A percentile compares a stretch with the other conserved stretches of the same genome.
These are phyloP conservation scores for Dothidotthia symphoricarpi DNA, from an alignment of 2,329 filamentous ascomycete genomes.

Conservation along the genomic window DNA sequence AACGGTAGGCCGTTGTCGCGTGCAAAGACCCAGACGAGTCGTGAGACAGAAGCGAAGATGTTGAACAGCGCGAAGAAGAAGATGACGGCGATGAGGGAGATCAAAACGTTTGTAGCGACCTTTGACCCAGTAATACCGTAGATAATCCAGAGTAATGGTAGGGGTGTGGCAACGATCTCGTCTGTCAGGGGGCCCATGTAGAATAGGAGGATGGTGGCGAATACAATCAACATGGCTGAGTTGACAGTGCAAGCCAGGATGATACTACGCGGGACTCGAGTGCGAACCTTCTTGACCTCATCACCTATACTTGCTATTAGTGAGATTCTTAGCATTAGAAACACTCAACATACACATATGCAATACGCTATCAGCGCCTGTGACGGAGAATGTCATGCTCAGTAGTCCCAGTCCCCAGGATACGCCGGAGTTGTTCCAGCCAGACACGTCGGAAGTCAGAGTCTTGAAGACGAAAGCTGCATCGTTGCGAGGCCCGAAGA, in stretches of 20 bases:
- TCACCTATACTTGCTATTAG: conserved; percentile 19
- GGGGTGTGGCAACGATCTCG: conserved; percentile 11
- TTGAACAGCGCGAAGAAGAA: conserved; percentile 44
- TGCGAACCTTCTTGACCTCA: conserved; percentile 44
- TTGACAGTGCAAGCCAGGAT: conserved; percentile 43
- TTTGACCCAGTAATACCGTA: conserved; percentile 44
- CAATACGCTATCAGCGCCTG: conserved; percentile 50
- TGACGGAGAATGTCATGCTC: conserved; percentile 34
- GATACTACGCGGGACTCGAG: conserved; percentile 43
- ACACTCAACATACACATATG: conserved; percentile 35
- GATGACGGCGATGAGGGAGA: conserved; percentile 41
- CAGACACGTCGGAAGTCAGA: conserved; percentile 43
- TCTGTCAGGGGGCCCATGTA: conserved; percentile 43
- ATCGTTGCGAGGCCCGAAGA: conserved; percentile 41
- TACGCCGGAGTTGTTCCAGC: conserved; percentile 46
- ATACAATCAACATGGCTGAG: conserved; percentile 45
- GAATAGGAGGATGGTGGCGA: conserved; percentile 47
- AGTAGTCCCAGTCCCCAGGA: conserved; percentile 44
- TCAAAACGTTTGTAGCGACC: conserved; percentile 43
- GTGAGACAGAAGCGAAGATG: conserved; percentile 49
- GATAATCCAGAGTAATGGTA: conserved; percentile 43
- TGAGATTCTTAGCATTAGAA: not conserved
- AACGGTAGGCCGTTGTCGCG: conserved; percentile 49
- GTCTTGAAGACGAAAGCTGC: conserved; percentile 45
- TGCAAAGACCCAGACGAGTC: conserved; percentile 53